These are phyloP conservation scores for Ormosia semicastrata DNA, from an alignment of 306 rosid species.

Conservation along the genomic window DNA sequence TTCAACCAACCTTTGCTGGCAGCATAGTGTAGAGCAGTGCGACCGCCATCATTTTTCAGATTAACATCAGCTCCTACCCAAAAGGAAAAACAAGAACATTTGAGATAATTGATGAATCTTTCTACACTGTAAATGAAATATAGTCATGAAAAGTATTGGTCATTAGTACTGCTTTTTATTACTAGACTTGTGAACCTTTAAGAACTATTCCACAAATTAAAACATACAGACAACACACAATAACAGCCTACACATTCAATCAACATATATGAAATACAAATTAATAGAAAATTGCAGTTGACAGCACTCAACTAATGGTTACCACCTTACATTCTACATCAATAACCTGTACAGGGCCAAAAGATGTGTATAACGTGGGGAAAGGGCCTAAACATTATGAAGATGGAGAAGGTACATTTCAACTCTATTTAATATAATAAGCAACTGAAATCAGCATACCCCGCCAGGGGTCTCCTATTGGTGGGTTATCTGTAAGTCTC, in stretches of 20 bases:
- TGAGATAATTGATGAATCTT: neutral
- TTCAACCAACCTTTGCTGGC: conserved; percentile 86
- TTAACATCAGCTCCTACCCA: conserved; percentile 80
- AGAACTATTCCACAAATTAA: neutral
- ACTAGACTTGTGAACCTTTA: neutral
- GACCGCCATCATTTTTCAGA: conserved; percentile 71
- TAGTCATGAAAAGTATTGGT: neutral
- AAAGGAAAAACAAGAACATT: conserved; percentile 16
- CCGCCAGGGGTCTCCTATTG: neutral
- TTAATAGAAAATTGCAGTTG: neutral
- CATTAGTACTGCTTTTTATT: neutral
- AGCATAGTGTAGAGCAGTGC: conserved; percentile 92
- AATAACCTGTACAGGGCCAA: neutral
- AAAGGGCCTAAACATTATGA: neutral
- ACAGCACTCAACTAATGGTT: neutral
- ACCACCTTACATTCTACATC: neutral
- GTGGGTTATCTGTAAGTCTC: neutral
- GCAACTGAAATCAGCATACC: neutral
- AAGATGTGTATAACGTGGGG: neutral
- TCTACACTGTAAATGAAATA: neutral
- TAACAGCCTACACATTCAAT: neutral
- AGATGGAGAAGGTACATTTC: neutral
- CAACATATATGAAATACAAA: neutral
- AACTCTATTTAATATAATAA: neutral
- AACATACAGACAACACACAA: neutral